A percentile compares a stretch with the other conserved stretches of the same genome.
Evolutionary conservation across 2,329 filamentous ascomycete species (phyloP).

Genomic region (Fusarium denticulatum): DNA sequence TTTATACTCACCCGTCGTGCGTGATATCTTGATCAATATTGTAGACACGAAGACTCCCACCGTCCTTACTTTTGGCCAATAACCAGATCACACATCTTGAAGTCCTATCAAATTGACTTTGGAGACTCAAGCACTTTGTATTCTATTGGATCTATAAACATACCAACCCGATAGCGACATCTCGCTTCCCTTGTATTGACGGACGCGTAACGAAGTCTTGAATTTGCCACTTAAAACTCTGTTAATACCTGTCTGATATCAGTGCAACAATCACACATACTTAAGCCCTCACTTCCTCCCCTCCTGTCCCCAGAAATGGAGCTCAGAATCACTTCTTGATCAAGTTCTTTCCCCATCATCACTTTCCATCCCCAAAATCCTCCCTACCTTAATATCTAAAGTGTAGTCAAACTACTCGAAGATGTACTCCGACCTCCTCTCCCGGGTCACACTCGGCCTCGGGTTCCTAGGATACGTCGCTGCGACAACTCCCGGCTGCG

Average conservation of each 20-base stretch:
- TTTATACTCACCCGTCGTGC: background rate
- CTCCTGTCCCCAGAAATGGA: background rate
- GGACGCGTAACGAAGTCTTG: background rate
- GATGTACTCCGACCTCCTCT: background rate
- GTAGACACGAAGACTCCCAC: background rate
- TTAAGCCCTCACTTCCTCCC: background rate
- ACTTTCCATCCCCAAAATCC: background rate
- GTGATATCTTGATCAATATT: background rate
- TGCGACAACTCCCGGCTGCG: background rate
- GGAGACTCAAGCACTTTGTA: background rate
- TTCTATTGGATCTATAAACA: background rate
- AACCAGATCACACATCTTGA: background rate
- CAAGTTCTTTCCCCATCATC: background rate
- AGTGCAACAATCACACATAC: too few relatives aligned
- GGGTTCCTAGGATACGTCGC: background rate
- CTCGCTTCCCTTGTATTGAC: background rate
- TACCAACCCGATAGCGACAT: too few relatives aligned
- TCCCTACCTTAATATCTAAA: background rate
- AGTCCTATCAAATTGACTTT: background rate
- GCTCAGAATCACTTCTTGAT: accelerated
- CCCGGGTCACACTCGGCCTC: background rate
- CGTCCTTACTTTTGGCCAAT: accelerated
- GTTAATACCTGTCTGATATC: background rate
- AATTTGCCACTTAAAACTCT: background rate
- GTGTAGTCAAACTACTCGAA: accelerated